phyloP scores from a whole-genome alignment of 2,329 filamentous ascomycete genomes.

The Dothistroma septosporum region DNA sequence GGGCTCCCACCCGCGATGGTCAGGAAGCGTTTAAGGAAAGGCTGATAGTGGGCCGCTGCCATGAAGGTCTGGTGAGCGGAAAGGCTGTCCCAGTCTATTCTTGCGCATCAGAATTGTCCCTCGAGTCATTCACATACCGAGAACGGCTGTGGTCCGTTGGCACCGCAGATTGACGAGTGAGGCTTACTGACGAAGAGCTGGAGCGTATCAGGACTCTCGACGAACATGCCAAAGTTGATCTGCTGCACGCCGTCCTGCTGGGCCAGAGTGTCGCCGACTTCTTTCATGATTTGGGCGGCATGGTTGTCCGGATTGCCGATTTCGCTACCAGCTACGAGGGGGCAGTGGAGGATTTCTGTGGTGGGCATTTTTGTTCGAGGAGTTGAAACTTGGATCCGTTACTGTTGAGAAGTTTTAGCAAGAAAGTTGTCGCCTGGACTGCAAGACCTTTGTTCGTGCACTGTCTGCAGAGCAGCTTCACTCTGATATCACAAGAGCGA shows the following conservation, averaged over 20 bases:
- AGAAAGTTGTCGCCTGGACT: background rate
- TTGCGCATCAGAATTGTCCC: background rate
- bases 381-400: background rate
- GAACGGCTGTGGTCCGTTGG: background rate
- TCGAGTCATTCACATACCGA: background rate
- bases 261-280: constrained; percentile 34
- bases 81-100: constrained; percentile 43
- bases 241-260: constrained; percentile 37
- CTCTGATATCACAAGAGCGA: background rate
- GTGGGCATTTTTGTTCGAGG: constrained; percentile 27
- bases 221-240: constrained; percentile 36
- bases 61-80: constrained; percentile 42
- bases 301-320: constrained; percentile 30
- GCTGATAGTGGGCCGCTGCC: constrained; percentile 33
- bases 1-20: constrained; percentile 30
- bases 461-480: background rate
- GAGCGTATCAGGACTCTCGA: constrained; percentile 39
- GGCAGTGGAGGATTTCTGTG: constrained; percentile 41
- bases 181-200: constrained; percentile 41
- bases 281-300: constrained; percentile 32
- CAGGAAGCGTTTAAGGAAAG: constrained; percentile 36
- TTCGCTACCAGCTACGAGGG: constrained; percentile 37
- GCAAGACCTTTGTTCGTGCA: background rate
- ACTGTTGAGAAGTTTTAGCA: background rate
- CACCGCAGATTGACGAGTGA: background rate